Evolutionary conservation across 495 filamentous ascomycete genomes (phyloP).

Genomic region (Penicillium tannophilum): DNA sequence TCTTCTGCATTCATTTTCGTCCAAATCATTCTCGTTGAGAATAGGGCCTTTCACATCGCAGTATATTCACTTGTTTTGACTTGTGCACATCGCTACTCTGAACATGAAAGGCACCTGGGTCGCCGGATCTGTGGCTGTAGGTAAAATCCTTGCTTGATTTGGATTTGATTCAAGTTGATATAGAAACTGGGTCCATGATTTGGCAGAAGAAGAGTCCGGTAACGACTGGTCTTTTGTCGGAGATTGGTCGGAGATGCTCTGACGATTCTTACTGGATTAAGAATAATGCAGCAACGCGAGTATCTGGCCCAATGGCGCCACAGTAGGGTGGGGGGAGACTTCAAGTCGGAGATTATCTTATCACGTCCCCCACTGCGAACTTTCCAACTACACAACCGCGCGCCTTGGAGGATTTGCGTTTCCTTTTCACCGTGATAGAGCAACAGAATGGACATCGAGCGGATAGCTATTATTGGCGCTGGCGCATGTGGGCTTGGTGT

Average conservation of each 20-base stretch:
- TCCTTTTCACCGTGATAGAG: not conserved
- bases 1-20: too few species aligned
- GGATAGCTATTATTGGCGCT: constrained; percentile 29
- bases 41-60: too few species aligned
- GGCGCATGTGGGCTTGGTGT: constrained; percentile 27
- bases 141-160: too few species aligned
- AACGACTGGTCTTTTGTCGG: too few species aligned
- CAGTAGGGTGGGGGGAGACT: not conserved
- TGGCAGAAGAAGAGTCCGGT: too few species aligned
- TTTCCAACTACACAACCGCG: not conserved
- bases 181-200: too few species aligned
- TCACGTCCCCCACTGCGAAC: not conserved
- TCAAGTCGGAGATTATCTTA: not conserved
- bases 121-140: too few species aligned
- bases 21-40: too few species aligned
- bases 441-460: constrained; percentile 9
- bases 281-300: not conserved
- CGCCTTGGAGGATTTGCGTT: not conserved
- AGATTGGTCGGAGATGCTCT: not conserved
- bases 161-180: too few species aligned
- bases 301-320: not conserved
- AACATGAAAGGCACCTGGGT: too few species aligned
- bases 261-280: not conserved
- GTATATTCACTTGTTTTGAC: too few species aligned
- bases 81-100: too few species aligned